Base-by-base conservation (phyloP, 2,329 filamentous ascomycete genomes). In the Aspergillus chevalieri region DNA sequence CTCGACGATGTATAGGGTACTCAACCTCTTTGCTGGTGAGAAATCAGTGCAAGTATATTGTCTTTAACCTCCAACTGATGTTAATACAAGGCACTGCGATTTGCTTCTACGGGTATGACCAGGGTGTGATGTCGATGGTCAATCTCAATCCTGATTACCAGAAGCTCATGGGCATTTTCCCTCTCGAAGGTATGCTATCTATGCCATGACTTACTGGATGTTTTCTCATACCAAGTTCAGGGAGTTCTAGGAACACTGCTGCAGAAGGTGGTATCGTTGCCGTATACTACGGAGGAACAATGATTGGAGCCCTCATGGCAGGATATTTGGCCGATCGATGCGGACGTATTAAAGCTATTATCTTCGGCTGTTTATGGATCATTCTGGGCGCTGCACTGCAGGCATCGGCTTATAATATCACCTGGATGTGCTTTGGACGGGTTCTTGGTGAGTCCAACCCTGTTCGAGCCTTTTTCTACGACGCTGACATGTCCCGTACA, bases 351-450 rank as follows among this genome's bases (percentile, higher is more conserved):
- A 78, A 74, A 57, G 80, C 81, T 0, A 83, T 86, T 56, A 80
- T 75, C 2, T 57, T 82, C 2, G 82, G 79, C 10, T 71, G 76
- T 17, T 57, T 72, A 4, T 82, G 76, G 78, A 77, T 72, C 3
- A 70, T 81, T 12, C 47, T 81, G 12, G 83, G 83, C 0, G 84
- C 82, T 0, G 65, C 69, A 8, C 64, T 87, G 47, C 84, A 87
- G 62, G 78, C 76, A 49, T 79, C 79, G 1, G 81, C 84, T 0
- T 74, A 78, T 66, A 85, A 83, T 56, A 70, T 77, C 39, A 68
- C 74, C 19, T 85, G 82, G 82, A 86, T 86, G 82, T 81, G 84
- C 47, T 80, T 55, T 68, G 75, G 78, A 33, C 78, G 80, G 33
- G 65, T 77, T 12, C 68, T 82, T 19, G 83, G 81, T 45, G 81